Base-by-base conservation (phyloP, 2,329 filamentous ascomycete species). In the Chaetomiaceae sp. region DNA sequence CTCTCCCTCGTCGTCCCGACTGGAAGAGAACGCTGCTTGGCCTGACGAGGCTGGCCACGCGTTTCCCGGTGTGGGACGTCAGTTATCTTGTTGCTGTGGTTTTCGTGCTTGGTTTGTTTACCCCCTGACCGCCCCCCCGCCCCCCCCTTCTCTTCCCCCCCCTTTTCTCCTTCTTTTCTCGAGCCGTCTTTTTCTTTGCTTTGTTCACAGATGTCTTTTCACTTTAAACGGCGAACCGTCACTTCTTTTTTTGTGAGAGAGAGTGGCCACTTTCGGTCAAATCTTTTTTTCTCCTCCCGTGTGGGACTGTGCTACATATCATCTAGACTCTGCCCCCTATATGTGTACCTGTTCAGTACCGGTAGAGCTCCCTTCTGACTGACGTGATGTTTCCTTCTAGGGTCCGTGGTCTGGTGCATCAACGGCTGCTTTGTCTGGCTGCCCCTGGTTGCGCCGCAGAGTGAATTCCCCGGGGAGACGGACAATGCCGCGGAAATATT, bases 401-500 rank as follows among this genome's bases (percentile, higher is more conserved):
- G 71, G 0, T 81, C 75, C 0, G 61, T 75, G 0, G 68, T 82
- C 25, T 83, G 79, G 78, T 72, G 79, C 1, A 64, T 82, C 55
- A 87, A 87, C 63, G 76, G 77, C 1, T 85, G 84, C 65, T 87
- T 87, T 63, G 76, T 77, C 5, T 86, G 78, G 72, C 71, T 87
- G 1, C 85, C 85, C 0, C 67, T 83, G 1, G 71, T 72, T 22
- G 66, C 69, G 6, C 83, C 83, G 0, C 70, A 64, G 0, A 75
- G 75, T 0, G 74, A 77, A 52, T 87, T 87, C 60, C 40, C 68
- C 0, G 72, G 72, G 27, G 83, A 87, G 65, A 67, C 70, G 1
- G 56, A 72, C 7, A 70, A 72, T 58, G 84, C 73, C 0, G 83
- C 81, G 3, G 85, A 84, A 1, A 74, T 85, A 20, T 82, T 79